phyloP scores from a whole-genome alignment of 352 stramenopile genomes.

The Pythium myriotylum region DNA sequence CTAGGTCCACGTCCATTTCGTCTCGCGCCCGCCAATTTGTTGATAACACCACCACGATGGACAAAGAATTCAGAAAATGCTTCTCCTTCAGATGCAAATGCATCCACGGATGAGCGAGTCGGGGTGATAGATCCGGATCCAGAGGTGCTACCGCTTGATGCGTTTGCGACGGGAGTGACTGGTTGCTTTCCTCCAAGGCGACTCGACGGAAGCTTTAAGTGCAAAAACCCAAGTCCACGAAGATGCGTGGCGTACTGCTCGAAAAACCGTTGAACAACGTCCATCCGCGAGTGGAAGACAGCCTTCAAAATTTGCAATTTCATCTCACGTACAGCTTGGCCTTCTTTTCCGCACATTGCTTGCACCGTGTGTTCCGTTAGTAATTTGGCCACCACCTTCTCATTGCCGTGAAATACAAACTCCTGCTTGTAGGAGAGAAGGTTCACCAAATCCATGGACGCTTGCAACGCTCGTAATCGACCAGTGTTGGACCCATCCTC shows the following conservation, averaged over 20 bases:
- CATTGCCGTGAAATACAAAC: slow-evolving; percentile 80
- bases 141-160: background rate
- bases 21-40: slow-evolving; percentile 25
- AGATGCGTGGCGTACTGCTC: slow-evolving; percentile 68
- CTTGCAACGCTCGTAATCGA: slow-evolving; percentile 51
- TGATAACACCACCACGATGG: slow-evolving; percentile 29
- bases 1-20: background rate
- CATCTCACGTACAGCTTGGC: slow-evolving; percentile 59
- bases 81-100: slow-evolving; percentile 39
- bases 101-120: slow-evolving; percentile 33
- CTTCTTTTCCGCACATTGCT: slow-evolving; percentile 64
- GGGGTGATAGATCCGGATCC: slow-evolving; percentile 7
- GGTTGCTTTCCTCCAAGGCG: slow-evolving; percentile 14
- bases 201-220: slow-evolving; percentile 46
- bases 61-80: slow-evolving; percentile 77
- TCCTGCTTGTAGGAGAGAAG: slow-evolving; percentile 86
- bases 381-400: slow-evolving; percentile 70
- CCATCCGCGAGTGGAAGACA: slow-evolving; percentile 63
- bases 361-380: slow-evolving; percentile 78
- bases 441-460: slow-evolving; percentile 84
- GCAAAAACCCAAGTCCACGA: slow-evolving; percentile 64
- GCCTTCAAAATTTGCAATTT: slow-evolving; percentile 78
- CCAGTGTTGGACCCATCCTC: slow-evolving; percentile 49
- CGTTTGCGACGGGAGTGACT: background rate
- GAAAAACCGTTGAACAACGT: slow-evolving; percentile 74